Evolutionary conservation across 371 early-diverging fungal genomes (phyloP), one percentile per base, ranked within the genome.

Genomic region (Mycotypha africana): DNA sequence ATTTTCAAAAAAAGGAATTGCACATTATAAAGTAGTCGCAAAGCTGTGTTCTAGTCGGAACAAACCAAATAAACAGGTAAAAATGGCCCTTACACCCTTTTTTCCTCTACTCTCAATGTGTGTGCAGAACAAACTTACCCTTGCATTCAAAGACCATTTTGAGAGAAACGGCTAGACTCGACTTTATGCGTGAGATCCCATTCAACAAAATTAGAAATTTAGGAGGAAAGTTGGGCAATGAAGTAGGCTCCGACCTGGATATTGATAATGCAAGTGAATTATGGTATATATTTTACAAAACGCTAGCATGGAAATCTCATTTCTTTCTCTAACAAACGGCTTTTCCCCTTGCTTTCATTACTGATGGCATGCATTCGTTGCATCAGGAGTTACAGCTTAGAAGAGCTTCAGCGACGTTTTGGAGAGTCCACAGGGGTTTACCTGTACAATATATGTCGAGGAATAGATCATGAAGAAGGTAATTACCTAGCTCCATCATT

Each of bases 171-270:
- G 69, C 78, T 24, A 70, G 75, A 5, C 44, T 67, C 1, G 52
- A 60, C 2, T 85, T 88, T 51, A 77, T 95, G 68, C 41, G 65
- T 15, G 56, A 66, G 4, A 56, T 87, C 2, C 85, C 88, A 1
- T 73, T 93, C 36, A 56, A 64, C 23, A 88, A 86, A 49, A 90
- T 93, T 30, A 77, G 88, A 14, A 79, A 77, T 36, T 53, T 95
- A 17, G 96, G 95, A n/a, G 95, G 96, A 24, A 93, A 93, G 50
- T 70, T 93, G 10, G 96, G 96, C 2, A 58, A 58, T 9, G 76
- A 82, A 41, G 75, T 95, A 0, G 84, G 76, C 33, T 50, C 60
- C 1, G 78, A 74, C 32, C 68, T 87, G 17, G 66, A 67, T 20
- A 77, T 86, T 2, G 64, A 70, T 23, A 72, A 58, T 16, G 61